Evolutionary conservation across 2,329 filamentous ascomycete species (phyloP).

Genomic region (Aspergillus texensis): DNA sequence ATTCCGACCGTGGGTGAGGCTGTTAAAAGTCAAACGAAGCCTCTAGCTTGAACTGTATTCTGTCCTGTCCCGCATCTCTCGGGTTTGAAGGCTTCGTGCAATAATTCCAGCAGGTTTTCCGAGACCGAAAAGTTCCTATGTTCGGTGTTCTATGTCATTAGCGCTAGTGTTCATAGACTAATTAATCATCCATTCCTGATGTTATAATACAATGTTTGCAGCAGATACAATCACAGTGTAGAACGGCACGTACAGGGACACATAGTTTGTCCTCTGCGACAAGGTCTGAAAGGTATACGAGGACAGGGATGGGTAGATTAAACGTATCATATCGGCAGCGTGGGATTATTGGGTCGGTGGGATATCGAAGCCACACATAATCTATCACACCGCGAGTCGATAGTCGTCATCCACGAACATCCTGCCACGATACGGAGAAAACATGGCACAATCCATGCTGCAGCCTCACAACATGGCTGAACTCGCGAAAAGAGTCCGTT

Average conservation of each 20-base stretch:
- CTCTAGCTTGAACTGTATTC: no score
- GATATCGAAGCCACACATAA: background rate
- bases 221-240: no score
- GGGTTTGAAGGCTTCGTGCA: background rate
- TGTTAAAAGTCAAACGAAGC: no score
- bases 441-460: background rate
- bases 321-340: background rate
- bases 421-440: no score
- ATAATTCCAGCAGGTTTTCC: background rate
- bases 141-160: background rate
- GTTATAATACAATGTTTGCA: background rate
- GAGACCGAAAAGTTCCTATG: rapidly evolving
- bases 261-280: no score
- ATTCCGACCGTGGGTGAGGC: no score
- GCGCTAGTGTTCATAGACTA: background rate
- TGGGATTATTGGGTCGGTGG: background rate
- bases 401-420: background rate
- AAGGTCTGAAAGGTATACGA: background rate
- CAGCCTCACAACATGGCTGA: background rate
- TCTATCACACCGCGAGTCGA: background rate
- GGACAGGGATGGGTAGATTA: background rate
- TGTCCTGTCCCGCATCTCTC: no score
- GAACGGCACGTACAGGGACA: background rate
- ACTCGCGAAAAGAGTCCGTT: background rate
- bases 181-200: background rate